Percentiles rank a stretch among this genome's conserved stretches.
phyloP scores from a whole-genome alignment of 805 yeast species.

The Debaryomyces castellii region DNA sequence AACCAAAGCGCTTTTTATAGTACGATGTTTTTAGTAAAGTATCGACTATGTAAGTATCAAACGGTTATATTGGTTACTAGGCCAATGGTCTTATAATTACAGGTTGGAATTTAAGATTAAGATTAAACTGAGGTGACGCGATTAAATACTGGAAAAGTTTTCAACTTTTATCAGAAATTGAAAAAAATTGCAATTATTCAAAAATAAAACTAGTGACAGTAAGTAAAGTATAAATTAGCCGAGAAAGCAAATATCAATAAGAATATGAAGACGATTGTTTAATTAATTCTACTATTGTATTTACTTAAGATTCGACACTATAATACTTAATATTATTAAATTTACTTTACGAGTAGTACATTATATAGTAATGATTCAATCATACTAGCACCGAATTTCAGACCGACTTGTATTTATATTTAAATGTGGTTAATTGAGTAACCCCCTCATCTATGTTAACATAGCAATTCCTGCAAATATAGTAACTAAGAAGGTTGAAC shows the following conservation, averaged over 20 bases:
- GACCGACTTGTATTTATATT: slow-evolving; percentile 18
- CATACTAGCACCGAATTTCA: background rate
- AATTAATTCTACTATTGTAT: too few species aligned
- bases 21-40: background rate
- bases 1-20: background rate
- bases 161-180: background rate
- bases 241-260: background rate
- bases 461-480: slow-evolving; percentile 9
- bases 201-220: background rate
- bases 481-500: slow-evolving; percentile 9
- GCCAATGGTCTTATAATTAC: background rate
- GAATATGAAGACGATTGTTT: background rate
- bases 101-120: background rate
- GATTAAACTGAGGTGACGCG: background rate
- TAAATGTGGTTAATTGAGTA: slow-evolving; percentile 9
- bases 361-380: background rate
- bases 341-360: background rate
- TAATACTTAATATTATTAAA: too few species aligned
- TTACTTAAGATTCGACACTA: too few species aligned
- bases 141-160: background rate
- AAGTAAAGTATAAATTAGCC: background rate
- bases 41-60: background rate
- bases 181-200: background rate
- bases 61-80: background rate
- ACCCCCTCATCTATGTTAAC: slow-evolving; percentile 7